A percentile compares a stretch with the other conserved stretches of the same genome.
phyloP scores from a whole-genome alignment of 2,329 filamentous ascomycete genomes.

The Ceratocystis huliohia region DNA sequence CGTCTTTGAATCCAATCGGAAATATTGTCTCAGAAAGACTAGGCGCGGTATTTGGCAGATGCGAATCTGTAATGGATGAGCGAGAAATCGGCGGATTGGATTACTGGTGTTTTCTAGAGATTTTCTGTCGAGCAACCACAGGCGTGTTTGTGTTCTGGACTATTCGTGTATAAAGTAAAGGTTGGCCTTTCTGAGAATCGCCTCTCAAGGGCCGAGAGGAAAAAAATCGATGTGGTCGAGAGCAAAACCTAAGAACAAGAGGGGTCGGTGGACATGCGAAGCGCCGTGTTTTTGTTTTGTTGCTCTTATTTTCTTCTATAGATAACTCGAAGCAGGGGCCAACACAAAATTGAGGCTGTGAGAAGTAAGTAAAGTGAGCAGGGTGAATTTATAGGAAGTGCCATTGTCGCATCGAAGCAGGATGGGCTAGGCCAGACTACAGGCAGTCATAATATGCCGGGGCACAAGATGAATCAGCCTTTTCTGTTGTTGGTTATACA shows the following conservation, averaged over 20 bases:
- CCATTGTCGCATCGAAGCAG: not conserved
- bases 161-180: not conserved
- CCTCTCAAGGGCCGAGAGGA: not conserved
- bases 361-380: constrained; percentile 1
- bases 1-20: not conserved
- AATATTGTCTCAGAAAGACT: not conserved
- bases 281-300: not conserved
- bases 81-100: not conserved
- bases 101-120: not conserved
- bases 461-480: not conserved
- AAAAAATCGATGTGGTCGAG: not conserved
- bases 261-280: not conserved
- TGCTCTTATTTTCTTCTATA: not conserved
- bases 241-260: not conserved
- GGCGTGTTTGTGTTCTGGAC: not conserved
- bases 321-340: not conserved
- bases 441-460: not conserved
- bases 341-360: constrained; percentile 1
- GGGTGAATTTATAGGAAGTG: not conserved
- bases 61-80: not conserved
- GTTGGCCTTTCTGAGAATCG: not conserved
- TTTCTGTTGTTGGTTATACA: not conserved
- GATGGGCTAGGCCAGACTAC: not conserved
- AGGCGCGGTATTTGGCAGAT: not conserved
- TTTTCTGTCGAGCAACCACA: not conserved